These are phyloP conservation scores for Sphaceloma murrayae DNA, from an alignment of 2,329 filamentous ascomycete species.

Conservation along the genomic window DNA sequence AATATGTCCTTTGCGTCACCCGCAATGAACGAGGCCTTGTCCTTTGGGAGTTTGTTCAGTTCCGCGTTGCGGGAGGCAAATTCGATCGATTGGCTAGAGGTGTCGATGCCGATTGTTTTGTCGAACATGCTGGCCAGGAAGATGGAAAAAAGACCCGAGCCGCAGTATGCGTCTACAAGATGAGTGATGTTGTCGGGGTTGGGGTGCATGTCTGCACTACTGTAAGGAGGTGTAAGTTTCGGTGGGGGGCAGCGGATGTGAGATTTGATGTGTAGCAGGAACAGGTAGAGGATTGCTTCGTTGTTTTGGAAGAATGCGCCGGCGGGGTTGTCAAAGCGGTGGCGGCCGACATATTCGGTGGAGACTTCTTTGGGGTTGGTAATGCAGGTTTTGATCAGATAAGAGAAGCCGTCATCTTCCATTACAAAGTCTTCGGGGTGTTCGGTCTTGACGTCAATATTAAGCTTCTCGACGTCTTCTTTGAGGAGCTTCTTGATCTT, in stretches of 20 bases:
- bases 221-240: background rate
- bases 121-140: constrained; percentile 74
- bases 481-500: constrained; percentile 11
- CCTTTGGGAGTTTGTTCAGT: constrained; percentile 59
- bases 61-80: constrained; percentile 70
- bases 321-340: constrained; percentile 80
- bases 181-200: constrained; percentile 54
- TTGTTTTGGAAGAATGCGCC: constrained; percentile 99
- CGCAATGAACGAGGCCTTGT: constrained; percentile 73
- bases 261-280: constrained; percentile 78
- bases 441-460: constrained; percentile 20
- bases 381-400: constrained; percentile 78
- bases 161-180: constrained; percentile 95
- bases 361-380: constrained; percentile 74
- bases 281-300: constrained; percentile 84
- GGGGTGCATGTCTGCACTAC: constrained; percentile 22
- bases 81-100: constrained; percentile 66
- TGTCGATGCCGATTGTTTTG: constrained; percentile 81
- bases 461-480: constrained; percentile 2
- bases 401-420: constrained; percentile 50
- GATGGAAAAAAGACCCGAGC: constrained; percentile 93
- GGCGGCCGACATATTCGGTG: constrained; percentile 79
- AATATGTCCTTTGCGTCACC: constrained; percentile 82
- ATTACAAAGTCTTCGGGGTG: constrained; percentile 40
- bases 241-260: constrained; percentile 50